Base-by-base conservation (phyloP, 306 rosid species). In the Vicia sativa region DNA sequence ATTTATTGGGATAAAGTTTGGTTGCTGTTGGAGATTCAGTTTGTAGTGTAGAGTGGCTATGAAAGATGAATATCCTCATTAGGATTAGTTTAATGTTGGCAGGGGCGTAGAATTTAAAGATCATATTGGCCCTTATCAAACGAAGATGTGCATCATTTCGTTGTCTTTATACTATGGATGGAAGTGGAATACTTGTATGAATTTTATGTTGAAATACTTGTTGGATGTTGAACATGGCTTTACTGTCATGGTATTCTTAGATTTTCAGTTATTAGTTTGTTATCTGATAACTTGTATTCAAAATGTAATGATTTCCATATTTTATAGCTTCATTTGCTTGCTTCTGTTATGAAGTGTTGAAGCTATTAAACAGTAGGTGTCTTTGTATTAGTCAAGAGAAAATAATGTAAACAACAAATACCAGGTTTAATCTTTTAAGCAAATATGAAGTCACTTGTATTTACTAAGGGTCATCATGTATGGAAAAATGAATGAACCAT, bases 81-180 rank as follows among this genome's bases (percentile, higher is more conserved):
- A 58, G 76, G 76, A 42, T 73, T 43, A 73, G 50, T 73, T 81
- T 77, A 69, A 46, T 77, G 67, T 81, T 81, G 79, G 79, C 85
- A 81, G 81, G 85, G 71, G 74, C 67, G 67, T 78, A 66, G 59
- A 45, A 62, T 19, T 3, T 44, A 56, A 56, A 53, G 76, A 21
- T 52, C 3, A 5, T 19, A 34, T 56, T 68, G 62, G 67, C 57
- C 79, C 79, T 65, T 65, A 35, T 49, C 3, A 1, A 25, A 25
- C 28, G 35, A 57, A 64, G 73, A 64, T 25, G 63, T 61, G 25
- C 57, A 62, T 41, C 68, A 18, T 64, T 8, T 14, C 31, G 9
- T 15, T 59, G 39, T 80, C 64, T 65, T 74, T 53, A 41, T 16
- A 15, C 49, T 16, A 15, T 54, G 42, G 73, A 60, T 80, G 67